Base-by-base conservation (phyloP, 2,329 filamentous ascomycete species). In the Macrophomina pseudophaseolina region DNA sequence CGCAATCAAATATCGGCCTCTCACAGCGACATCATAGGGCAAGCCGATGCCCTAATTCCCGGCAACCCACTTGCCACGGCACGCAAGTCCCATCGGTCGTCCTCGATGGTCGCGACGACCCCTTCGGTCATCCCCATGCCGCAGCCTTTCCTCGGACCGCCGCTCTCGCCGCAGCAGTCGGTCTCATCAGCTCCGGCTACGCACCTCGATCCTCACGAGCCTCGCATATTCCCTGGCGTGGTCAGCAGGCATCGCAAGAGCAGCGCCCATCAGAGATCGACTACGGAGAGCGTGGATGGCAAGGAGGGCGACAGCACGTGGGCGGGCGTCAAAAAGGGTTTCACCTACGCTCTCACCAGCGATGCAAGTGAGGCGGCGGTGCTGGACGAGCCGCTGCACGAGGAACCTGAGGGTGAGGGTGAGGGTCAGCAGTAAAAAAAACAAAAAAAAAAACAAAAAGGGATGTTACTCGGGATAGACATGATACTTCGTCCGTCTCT, bases 171-270 rank as follows among this genome's bases (percentile, higher is more conserved):
- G 14, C 67, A 70, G 33, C 23, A 68, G 3, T 70, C 68, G 1
- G 69, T 75, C 6, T 72, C 74, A 4, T 68, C 71, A 16, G 75
- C 74, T 54, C 35, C 68, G 16, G 35, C 70, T 11, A 70, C 68
- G 12, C 67, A 74, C 7, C 69, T 82, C 32, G 77, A 79, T 33
- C 87, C 84, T 3, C 84, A 81, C 58, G 90, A 92, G 75, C 91
- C 90, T 11, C 85, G 84, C 69, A 87, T 92, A 69, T 91, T 92
- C 70, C 91, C 91, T 0, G 91, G 91, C 0, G 85, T 93, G 38
- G 84, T 93, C 11, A 81, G 80, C 62, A 78, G 81, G 60, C 75
- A 78, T 42, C 73, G 81, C 23, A 74, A 79, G 49, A 76, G 76
- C 54, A 74, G 73, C 65, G 64, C 69, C 16, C 52, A 64, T 5